Evolutionary conservation across 257 asterid species (phyloP), one percentile per base, ranked within the genome.

Genomic region (Rubia yunnanensis): DNA sequence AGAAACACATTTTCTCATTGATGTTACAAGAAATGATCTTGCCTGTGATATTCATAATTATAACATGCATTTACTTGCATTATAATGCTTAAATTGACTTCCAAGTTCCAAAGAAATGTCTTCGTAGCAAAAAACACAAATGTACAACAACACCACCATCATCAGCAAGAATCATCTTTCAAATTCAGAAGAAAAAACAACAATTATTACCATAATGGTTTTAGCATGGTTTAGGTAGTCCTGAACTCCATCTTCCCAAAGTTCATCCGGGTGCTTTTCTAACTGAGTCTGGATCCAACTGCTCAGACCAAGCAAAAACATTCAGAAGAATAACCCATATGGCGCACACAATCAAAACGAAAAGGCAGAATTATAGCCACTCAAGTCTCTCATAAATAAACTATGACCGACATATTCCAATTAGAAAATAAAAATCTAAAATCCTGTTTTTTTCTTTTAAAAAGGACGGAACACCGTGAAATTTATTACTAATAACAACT

Each of bases 211-310:
- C 97, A 79, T 76, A 77, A 94, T 86, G 77, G 70, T 74, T 74
- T 79, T 82, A 66, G 97, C 82, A 72, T 94, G 99, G 80, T 74
- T 85, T 64, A 88, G 71, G 80, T 94, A 94, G 76, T 94, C 99
- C 77, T 83, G 89, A 53, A 78, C 77, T 70, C 97, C 99, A 63
- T 90, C 99, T 74, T 86, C 96, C 99, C 99, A 94, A 57, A 94
- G 96, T 82, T 90, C 99, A 72, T 94, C 97, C 32, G 99, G 97
- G 72, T 94, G 95, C 79, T 86, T 83, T 69, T 82, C 82, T 63
- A 94, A 56, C 69, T 90, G 99, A 27, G 74, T 67, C 80, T 86
- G 95, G 68, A 94, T 81, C 99, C 99, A 94, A 82, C 99, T 94
- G 97, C 49, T 59, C 66, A 80, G 65, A 67, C 52, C 58, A 48